These are phyloP conservation scores for Tubosaeta sp. DNA, from an alignment of 768 basidiomycete genomes.

Conservation along the genomic window DNA sequence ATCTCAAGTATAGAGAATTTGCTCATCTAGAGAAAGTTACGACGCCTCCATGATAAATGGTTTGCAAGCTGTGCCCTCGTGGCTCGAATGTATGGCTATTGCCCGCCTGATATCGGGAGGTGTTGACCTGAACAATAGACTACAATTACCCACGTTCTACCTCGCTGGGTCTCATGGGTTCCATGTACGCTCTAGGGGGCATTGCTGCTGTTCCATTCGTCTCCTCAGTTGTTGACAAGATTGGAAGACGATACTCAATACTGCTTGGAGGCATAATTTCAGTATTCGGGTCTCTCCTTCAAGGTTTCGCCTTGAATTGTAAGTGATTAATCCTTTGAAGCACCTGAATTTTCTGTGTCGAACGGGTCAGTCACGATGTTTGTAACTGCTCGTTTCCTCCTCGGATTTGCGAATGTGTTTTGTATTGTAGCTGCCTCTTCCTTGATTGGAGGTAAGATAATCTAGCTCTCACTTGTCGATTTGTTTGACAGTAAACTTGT, in stretches of 20 bases:
- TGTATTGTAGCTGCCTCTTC: slow-evolving; percentile 3
- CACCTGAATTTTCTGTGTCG: not conserved
- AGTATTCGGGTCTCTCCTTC: not conserved
- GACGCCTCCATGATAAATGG: slow-evolving; percentile 59
- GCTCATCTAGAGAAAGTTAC: not conserved
- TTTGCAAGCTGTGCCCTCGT: slow-evolving; percentile 54
- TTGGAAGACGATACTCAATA: not conserved
- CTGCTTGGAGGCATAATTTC: not conserved
- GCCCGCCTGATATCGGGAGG: not conserved
- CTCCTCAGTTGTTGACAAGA: not conserved
- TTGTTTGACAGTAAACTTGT: not conserved
- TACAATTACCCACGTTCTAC: slow-evolving; percentile 50
- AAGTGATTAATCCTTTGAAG: not conserved
- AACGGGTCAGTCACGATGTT: slow-evolving; percentile 3
- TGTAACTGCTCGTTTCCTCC: slow-evolving; percentile 2
- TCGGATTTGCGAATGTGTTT: not conserved
- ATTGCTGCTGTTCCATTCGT: not conserved
- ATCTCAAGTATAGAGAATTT: too few relatives aligned
- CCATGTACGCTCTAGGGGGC: not conserved
- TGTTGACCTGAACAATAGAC: not conserved
- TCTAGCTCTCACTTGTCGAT: not conserved
- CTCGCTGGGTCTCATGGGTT: slow-evolving; percentile 36
- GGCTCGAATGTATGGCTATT: slow-evolving; percentile 43
- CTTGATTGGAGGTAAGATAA: slow-evolving; percentile 4
- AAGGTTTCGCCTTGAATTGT: not conserved